These are phyloP conservation scores for Rhizopogon rudus DNA, from an alignment of 768 basidiomycete species.

Conservation along the genomic window DNA sequence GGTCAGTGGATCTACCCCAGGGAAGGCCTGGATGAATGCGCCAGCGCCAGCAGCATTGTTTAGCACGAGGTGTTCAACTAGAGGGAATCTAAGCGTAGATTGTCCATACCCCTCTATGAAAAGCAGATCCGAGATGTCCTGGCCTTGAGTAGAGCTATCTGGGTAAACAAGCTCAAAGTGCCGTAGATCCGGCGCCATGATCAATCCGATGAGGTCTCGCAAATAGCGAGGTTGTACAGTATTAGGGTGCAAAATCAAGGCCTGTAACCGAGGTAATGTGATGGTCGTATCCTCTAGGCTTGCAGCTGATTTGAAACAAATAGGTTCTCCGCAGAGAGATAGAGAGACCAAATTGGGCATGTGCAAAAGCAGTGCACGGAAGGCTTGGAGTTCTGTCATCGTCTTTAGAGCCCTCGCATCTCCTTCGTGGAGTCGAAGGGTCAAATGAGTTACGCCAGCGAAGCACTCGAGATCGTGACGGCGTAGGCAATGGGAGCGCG, in stretches of 20 bases:
- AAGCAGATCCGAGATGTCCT: slow-evolving; percentile 19
- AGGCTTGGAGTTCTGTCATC: slow-evolving; percentile 23
- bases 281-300: slow-evolving; percentile 5
- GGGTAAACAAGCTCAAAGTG: slow-evolving; percentile 29
- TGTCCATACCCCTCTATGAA: slow-evolving; percentile 9
- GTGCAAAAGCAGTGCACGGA: slow-evolving; percentile 17
- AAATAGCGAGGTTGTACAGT: slow-evolving; percentile 27
- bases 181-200: slow-evolving; percentile 23
- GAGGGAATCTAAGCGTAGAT: slow-evolving; percentile 17
- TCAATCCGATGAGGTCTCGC: slow-evolving; percentile 23
- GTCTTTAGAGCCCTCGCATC: slow-evolving; percentile 22
- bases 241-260: slow-evolving; percentile 24
- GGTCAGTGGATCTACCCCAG: slow-evolving; percentile 12
- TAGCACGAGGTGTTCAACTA: slow-evolving; percentile 21
- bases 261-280: slow-evolving; percentile 22
- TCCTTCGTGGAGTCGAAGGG: slow-evolving; percentile 23
- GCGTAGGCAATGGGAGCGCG: slow-evolving; percentile 13
- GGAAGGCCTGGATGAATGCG: slow-evolving; percentile 24
- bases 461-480: slow-evolving; percentile 13
- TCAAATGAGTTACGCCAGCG: slow-evolving; percentile 18
- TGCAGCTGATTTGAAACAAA: slow-evolving; percentile 19
- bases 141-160: slow-evolving; percentile 23
- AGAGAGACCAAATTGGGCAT: slow-evolving; percentile 22
- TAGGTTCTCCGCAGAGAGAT: slow-evolving; percentile 22
- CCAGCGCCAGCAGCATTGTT: slow-evolving; percentile 22